phyloP scores from a whole-genome alignment of 2,329 filamentous ascomycete genomes.

The Didymella pomorum region DNA sequence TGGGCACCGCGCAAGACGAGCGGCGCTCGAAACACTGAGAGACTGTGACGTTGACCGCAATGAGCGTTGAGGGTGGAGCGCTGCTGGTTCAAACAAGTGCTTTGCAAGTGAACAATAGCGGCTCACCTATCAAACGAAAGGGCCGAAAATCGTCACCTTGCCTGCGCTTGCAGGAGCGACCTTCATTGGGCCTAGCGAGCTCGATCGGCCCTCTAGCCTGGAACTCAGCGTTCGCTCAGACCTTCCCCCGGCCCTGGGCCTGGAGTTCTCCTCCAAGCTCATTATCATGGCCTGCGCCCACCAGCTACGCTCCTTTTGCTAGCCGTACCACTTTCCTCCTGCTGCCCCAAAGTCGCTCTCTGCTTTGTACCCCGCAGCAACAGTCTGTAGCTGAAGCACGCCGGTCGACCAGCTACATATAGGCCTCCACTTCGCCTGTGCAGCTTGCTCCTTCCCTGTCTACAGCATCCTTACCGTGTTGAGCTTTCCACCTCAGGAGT shows the following conservation, averaged over 20 bases:
- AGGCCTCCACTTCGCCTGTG: slow-evolving; percentile 1
- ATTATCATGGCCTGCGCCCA: slow-evolving; percentile 26
- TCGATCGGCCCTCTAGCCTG: slow-evolving; percentile 21
- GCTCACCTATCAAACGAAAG: slow-evolving; percentile 21
- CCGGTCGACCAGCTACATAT: slow-evolving; percentile 27
- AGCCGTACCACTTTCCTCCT: slow-evolving; percentile 13
- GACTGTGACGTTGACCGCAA: slow-evolving; percentile 4
- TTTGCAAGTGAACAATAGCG: slow-evolving; percentile 15
- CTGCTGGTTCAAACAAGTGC: slow-evolving; percentile 13
- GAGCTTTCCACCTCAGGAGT: slow-evolving; percentile 11
- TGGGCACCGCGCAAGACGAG: neutral
- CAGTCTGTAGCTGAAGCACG: slow-evolving; percentile 26
- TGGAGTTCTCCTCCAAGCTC: slow-evolving; percentile 24
- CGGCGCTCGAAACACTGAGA: neutral
- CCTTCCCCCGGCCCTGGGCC: slow-evolving; percentile 26
- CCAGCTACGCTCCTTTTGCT: slow-evolving; percentile 23
- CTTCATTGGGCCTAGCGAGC: slow-evolving; percentile 13
- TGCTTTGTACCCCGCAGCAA: slow-evolving; percentile 21
- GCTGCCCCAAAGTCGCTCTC: slow-evolving; percentile 23
- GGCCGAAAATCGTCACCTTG: slow-evolving; percentile 13
- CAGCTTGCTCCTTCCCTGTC: slow-evolving; percentile 27
- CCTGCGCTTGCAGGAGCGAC: slow-evolving; percentile 4
- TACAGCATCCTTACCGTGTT: slow-evolving; percentile 8
- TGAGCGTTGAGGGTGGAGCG: slow-evolving; percentile 10
- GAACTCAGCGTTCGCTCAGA: slow-evolving; percentile 31